Base-by-base conservation (phyloP, 2,329 filamentous ascomycete genomes). In the Pseudogymnoascus sp. region DNA sequence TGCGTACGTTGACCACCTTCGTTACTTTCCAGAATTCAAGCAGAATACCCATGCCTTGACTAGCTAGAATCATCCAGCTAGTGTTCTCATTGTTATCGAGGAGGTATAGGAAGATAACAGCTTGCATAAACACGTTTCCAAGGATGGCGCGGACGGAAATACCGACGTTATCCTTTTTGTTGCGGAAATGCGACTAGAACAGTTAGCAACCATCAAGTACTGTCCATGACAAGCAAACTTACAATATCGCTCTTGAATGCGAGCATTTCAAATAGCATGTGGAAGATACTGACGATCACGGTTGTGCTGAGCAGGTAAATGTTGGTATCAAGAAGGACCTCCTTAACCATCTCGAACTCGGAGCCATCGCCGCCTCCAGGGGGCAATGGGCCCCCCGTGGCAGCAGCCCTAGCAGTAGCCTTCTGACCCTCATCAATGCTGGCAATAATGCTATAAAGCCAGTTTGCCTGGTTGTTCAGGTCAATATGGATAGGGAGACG, bases 141-240 rank as follows among this genome's bases (percentile, higher is more conserved):
- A 99, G 80, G 70, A 99, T 99, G 33, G 93, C 95, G 62, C 94
- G 91, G 63, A 99, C 89, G 1, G 92, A 97, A 50, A 96, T 96
- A 65, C 94, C 94, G 28, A 99, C 89, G 62, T 96, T 94, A 77
- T 97, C 95, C 81, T 99, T 99, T 87, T 99, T 99, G 80, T 97
- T 97, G 72, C 92, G 90, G 85, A 94, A 99, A 76, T 99, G 94
- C 57, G 91, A 80, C 76, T 77, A 9, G 36, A 36, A 15, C 2
- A 39, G 12, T 60, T 60, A 43, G 22, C 14, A n/a, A 15, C 15
- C n/a, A 57, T 39, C 30, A 8, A 37, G 57, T 22, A 9, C n/a
- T 6, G 15, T 22, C 9, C 6, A n/a, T 20, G 18, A 14, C n/a
- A 6, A n/a, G 18, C 30, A 43, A 15, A 60, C 76, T 73, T 72